These are phyloP conservation scores for Mitragyna speciosa DNA, from an alignment of 257 asterid genomes.

Conservation along the genomic window DNA sequence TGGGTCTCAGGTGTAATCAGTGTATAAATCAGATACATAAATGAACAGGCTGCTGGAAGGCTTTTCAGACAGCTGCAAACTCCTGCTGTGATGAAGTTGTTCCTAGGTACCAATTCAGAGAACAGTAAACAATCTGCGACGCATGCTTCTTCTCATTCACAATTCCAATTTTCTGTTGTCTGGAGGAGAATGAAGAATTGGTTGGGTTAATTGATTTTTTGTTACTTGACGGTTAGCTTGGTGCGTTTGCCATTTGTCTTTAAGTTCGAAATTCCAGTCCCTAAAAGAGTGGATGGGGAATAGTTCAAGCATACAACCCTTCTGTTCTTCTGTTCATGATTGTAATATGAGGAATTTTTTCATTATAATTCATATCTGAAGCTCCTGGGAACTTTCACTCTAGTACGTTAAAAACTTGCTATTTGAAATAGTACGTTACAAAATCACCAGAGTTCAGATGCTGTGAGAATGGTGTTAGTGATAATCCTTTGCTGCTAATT, in stretches of 20 bases:
- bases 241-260: neutral
- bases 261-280: conserved; percentile 11
- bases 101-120: neutral
- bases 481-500: neutral
- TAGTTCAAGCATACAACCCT: neutral
- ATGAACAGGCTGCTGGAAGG: conserved; percentile 4
- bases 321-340: neutral
- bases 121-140: neutral
- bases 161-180: conserved; percentile 12
- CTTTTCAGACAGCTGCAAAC: conserved; percentile 10
- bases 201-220: neutral
- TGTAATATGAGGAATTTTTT: neutral
- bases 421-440: neutral
- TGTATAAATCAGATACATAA: conserved; percentile 13
- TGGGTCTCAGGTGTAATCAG: conserved; percentile 83
- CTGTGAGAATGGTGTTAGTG: neutral
- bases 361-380: neutral
- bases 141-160: neutral
- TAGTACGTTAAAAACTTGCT: neutral
- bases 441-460: neutral
- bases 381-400: neutral
- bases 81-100: neutral
- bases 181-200: conserved; percentile 13
- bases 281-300: neutral
- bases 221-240: neutral